Evolutionary conservation across 2,329 filamentous ascomycete species (phyloP).

Genomic region (Fusarium pseudocircinatum): DNA sequence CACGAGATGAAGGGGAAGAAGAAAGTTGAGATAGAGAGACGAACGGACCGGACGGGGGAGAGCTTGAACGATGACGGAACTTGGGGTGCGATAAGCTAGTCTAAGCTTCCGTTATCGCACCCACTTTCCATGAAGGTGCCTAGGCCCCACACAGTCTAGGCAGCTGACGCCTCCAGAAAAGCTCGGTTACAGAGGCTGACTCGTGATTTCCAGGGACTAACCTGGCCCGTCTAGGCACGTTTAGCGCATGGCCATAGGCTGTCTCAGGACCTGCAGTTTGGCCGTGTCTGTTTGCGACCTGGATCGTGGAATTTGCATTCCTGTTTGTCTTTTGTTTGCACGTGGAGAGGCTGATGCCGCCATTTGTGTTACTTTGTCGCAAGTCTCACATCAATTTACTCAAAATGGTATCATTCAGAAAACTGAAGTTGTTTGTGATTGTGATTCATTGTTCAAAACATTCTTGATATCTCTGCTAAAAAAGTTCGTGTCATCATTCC

Average conservation of each 20-base stretch:
- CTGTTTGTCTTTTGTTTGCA: slow-evolving; percentile 3
- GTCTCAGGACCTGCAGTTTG: slow-evolving; percentile 3
- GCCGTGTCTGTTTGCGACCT: background rate
- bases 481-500: slow-evolving; percentile 13
- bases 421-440: background rate
- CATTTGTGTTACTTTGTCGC: background rate
- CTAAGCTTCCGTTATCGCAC: slow-evolving; percentile 38
- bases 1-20: slow-evolving; percentile 7
- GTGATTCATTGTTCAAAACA: slow-evolving; percentile 9
- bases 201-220: slow-evolving; percentile 15
- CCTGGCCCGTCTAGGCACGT: slow-evolving; percentile 7
- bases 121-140: background rate
- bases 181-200: slow-evolving; percentile 19
- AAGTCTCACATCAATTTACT: background rate
- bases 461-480: slow-evolving; percentile 25
- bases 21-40: slow-evolving; percentile 2
- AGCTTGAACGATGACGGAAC: slow-evolving; percentile 37
- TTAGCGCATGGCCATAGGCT: background rate
- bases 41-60: slow-evolving; percentile 3
- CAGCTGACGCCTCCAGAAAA: slow-evolving; percentile 24
- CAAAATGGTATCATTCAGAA: background rate
- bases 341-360: slow-evolving; percentile 18
- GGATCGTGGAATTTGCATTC: slow-evolving; percentile 9
- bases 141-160: slow-evolving; percentile 11
- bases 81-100: slow-evolving; percentile 31